phyloP scores from a whole-genome alignment of 176 grass and related monocot species.

The Puya raimondii region DNA sequence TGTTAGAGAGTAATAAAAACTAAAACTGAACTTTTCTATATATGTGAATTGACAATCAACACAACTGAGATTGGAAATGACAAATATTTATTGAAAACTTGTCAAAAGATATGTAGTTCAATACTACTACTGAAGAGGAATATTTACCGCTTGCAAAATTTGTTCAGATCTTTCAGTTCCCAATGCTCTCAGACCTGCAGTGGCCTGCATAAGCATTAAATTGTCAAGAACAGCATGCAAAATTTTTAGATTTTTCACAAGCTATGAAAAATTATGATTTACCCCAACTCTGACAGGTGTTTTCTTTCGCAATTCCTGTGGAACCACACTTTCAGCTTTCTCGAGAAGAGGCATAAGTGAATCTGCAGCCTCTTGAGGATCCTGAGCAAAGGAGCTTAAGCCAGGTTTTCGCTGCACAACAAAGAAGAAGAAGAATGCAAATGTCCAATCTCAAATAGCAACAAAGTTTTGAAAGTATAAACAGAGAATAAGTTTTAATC shows the following conservation, averaged over 20 bases:
- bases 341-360: slow-evolving; percentile 80
- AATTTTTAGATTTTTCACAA: slow-evolving; percentile 4
- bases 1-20: not conserved
- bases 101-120: not conserved
- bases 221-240: slow-evolving; percentile 15
- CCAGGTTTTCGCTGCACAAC: slow-evolving; percentile 61
- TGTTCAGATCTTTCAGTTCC: slow-evolving; percentile 74
- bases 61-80: not conserved
- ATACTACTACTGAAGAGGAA: slow-evolving; percentile 18
- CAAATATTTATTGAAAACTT: not conserved
- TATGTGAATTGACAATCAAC: not conserved
- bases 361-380: slow-evolving; percentile 78
- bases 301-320: slow-evolving; percentile 47
- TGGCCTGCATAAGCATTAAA: slow-evolving; percentile 48
- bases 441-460: not conserved
- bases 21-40: not conserved
- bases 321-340: slow-evolving; percentile 72
- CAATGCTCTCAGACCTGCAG: slow-evolving; percentile 90
- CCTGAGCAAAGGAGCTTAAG: slow-evolving; percentile 60
- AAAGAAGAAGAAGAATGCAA: slow-evolving; percentile 15
- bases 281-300: slow-evolving; percentile 97
- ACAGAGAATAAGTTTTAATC: no score
- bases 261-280: slow-evolving; percentile 23
- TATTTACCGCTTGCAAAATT: slow-evolving; percentile 89
- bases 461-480: no score